Base-by-base conservation (phyloP, 495 filamentous ascomycete species). In the Hamigera avellanea region DNA sequence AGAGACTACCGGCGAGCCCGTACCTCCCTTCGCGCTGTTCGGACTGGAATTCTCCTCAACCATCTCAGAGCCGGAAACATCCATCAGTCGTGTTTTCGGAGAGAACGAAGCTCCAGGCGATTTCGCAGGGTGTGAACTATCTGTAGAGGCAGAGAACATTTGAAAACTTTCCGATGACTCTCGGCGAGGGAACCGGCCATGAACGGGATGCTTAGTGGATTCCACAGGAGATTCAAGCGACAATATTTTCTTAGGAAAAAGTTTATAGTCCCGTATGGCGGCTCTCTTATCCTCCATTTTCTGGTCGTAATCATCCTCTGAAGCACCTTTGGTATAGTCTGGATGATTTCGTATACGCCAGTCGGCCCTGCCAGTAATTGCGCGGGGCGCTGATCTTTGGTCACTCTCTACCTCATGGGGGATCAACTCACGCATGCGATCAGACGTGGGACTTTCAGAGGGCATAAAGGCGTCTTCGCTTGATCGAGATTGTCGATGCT, bases 151-250 rank as follows among this genome's bases (percentile, higher is more conserved):
- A n/a, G 80, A 86, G 52, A 93, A 86, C 64, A 91, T 75, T 21
- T 80, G 74, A 44, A 85, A 85, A 45, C 82, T 87, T 41, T 89
- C 86, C 15, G 78, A 72, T 1, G 86, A 93, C 43, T 86, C 78
- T 32, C 81, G 78, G 14, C 81, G 70, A 15, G 69, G 48, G 14
- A 76, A 68, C 0, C 59, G 56, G 14, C 66, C 52, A 4, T 56
- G 48, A 8, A 45, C 49, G 14, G 62, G 45, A 25, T 59, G 56
- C 26, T 62, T 52, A 13, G 44, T 51, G 5, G 57, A 33, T 14
- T 58, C 45, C 18, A 55, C 41, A 17, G 57, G 45, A 15, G 62
- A 48, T 28, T 67, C 67, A 15, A 70, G 56, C 17, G 55, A 61
- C 32, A 70, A 43, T 5, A 63, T 35, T 28, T 61, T 67, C 37